Conservation (phyloP, 768 basidiomycete species). For the Obba rivulosa region DNA sequence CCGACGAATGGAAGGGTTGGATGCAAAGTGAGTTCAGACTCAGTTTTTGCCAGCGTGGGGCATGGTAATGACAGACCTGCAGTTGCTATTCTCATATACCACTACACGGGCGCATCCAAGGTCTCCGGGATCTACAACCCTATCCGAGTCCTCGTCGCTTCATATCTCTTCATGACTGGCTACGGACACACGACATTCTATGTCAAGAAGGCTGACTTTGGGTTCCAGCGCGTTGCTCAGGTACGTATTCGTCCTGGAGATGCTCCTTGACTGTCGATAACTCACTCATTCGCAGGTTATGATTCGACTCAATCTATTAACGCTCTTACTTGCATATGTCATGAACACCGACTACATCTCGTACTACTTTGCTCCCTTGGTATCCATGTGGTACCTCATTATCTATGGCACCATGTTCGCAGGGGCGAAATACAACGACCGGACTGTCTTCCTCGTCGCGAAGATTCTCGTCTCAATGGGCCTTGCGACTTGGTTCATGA, state of each 20-base stretch:
- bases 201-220: conserved; percentile 84
- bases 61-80: conserved; percentile 5
- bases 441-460: conserved; percentile 54
- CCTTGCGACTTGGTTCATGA: conserved; percentile 62
- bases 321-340: conserved; percentile 75
- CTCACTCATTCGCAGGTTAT: conserved; percentile 44
- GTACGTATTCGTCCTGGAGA: conserved; percentile 31
- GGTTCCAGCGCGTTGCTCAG: conserved; percentile 70
- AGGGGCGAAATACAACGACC: conserved; percentile 71
- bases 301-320: conserved; percentile 79
- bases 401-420: conserved; percentile 75
- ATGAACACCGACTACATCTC: conserved; percentile 92
- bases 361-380: conserved; percentile 88
- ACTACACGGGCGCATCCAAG: conserved; percentile 86
- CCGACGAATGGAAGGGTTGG: conserved; percentile 98
- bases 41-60: neutral
- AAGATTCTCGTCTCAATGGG: conserved; percentile 68
- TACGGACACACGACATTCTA: conserved; percentile 89
- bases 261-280: neutral
- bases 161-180: conserved; percentile 91
- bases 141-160: conserved; percentile 81
- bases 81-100: conserved; percentile 92
- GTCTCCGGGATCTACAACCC: conserved; percentile 92
- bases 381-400: conserved; percentile 86
- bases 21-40: conserved; percentile 71